Evolutionary conservation across 148 eudicot genomes (phyloP), one percentile per base, ranked within the genome.

Genomic region (Simmondsia chinensis): DNA sequence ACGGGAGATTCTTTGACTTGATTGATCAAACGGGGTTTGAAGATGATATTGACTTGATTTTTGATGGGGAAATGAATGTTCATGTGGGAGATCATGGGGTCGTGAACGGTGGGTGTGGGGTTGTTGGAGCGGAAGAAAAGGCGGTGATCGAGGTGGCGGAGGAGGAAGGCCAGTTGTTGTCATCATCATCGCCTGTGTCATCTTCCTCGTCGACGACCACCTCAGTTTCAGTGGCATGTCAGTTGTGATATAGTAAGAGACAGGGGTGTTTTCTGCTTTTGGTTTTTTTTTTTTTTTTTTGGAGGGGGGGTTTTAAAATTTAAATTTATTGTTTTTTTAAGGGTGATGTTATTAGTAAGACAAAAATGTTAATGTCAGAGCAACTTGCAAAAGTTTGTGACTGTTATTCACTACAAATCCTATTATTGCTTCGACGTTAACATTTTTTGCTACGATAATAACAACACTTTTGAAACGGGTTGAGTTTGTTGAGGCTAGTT

Each of bases 1-100:
- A 69, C 9, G 64, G 53, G 0, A 61, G 63, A 1, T 39, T 69
- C 21, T 69, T 70, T 0, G 82, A 73, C 59, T 39, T 82, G 38
- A 79, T 82, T 3, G 66, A 61, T 24, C 65, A 79, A 26, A 60
- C 54, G 0, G 71, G 66, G 0, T 82, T 87, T 10, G 74, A 71
- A 50, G 88, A 87, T 11, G 59, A 79, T 36, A 68, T 83, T 1
- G 80, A 72, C 39, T 54, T 73, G 49, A 64, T 82, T 3, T 77
- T 87, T 40, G 85, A 83, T 39, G 80, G 54, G n/a, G 63, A 60
- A 33, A 51, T 57, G 7, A 35, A 33, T 43, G 50, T 46, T 4
- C 37, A 11, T 4, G 12, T 8, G 2, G 12, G n/a, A 31, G 9
- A 10, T 10, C 7, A 10, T 10, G 9, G n/a, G 9, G 12, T 8